Evolutionary conservation across 2,329 filamentous ascomycete species (phyloP), one percentile per base, ranked within the genome.

Genomic region (Hypomyces rosellus): DNA sequence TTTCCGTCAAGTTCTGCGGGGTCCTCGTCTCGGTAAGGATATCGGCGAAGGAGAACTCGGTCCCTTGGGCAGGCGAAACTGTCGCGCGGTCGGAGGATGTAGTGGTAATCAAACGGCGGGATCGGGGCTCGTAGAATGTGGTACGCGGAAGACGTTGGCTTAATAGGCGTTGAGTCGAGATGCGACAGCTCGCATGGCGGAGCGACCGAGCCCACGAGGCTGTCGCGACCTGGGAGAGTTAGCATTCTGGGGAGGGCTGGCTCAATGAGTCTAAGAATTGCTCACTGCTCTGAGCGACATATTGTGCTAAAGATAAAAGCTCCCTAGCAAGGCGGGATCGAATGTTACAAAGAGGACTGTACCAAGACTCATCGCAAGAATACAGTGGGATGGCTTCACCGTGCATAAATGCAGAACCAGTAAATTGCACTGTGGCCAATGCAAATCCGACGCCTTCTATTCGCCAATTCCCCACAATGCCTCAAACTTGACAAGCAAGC

Each of bases 1-100:
- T 96, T 67, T 96, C 91, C 2, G 88, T 93, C 48, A 96, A 70
- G 3, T 88, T 96, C 69, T 96, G 90, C 0, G 88, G 80, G 25
- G 43, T 45, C 15, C 16, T 34, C 12, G 30, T 36, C 33, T 45
- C 43, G 16, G 40, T 42, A n/a, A 20, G 33, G 43, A 37, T 42
- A 13, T 42, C 40, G 40, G 16, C 40, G 43, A 45, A 45, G 30
- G 43, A 45, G 43, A 34, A 34, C 30, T 34, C 43, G 30, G 33
- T 22, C 20, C 40, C 40, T 22, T 42, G 40, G 12, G 16, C 16
- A 20, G 40, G 14, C 13, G 40, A 22, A 25, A 16, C 40, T 42
- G 16, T 42, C 40, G 40, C 40, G 40, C 40, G 40, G 20, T 42
- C 15, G 40, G 40, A 42, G 40, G 40, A 42, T 22, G 40, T 42